Evolutionary conservation across 768 basidiomycete species (phyloP), one percentile per base, ranked within the genome.

Genomic region (Rhodotorula babjevae): DNA sequence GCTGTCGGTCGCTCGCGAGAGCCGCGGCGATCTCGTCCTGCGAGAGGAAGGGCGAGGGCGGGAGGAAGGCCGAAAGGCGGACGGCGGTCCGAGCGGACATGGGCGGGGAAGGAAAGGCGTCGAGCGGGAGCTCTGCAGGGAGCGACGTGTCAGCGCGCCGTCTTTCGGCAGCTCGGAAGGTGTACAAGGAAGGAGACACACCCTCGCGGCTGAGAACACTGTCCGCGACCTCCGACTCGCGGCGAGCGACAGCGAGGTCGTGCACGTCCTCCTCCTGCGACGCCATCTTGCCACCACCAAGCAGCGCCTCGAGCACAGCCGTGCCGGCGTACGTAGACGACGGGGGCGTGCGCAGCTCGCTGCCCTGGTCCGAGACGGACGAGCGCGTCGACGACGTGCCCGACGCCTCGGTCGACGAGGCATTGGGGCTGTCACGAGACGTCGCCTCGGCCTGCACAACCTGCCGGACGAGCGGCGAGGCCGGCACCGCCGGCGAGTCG

Each of bases 41-140:
- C 16, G 62, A 64, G n/a, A 72, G 71, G 71, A 72, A 72, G 6
- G 71, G 71, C 27, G 71, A 72, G 1, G 66, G 66, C 4, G 63
- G 42, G 40, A 68, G 58, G 67, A 68, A 46, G 50, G 71, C 31
- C 56, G 71, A 44, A 8, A 59, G 65, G 12, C 63, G 59, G 18
- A 50, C 10, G 12, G 65, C 61, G 10, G 11, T 10, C 25, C 18
- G 36, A 36, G 36, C 36, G 56, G 14, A 2, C 10, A 66, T 44
- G 2, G 73, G 66, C 12, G 73, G 73, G 12, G 67, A 47, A 7
- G 73, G 67, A 65, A 70, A 70, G 2, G 62, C 44, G 73, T 74
- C 71, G 36, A 68, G 52, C 10, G 73, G 68, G 0, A 66, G 44
- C 40, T 65, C 63, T 46, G 56, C 56, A 10, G 31, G 8, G 12